Base-by-base conservation (phyloP, 2,329 filamentous ascomycete species). In the Zymoseptoria pseudotritici region DNA sequence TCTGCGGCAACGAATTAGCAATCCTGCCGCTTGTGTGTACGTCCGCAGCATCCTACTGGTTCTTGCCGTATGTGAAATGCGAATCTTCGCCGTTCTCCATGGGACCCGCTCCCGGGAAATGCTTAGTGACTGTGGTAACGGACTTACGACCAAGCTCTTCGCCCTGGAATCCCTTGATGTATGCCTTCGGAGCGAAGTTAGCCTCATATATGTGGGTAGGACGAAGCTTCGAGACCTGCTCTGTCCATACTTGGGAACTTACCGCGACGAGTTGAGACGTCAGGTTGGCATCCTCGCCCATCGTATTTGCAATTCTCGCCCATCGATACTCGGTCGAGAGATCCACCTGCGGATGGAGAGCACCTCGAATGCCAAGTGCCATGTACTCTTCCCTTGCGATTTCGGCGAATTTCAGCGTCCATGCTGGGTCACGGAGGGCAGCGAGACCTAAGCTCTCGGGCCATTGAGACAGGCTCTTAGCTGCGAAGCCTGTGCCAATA, bases 51-150 rank as follows among this genome's bases (percentile, higher is more conserved):
- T 51, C 59, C 31, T 26, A 61, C 60, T 76, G 72, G 57, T 82
- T 80, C 66, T 80, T 80, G 31, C 81, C 81, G 58, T 82, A 82
- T 0, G 69, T 68, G 61, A 82, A 83, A 58, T 83, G 81, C 17
- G 78, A 76, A 64, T 83, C 81, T 53, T 82, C 78, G 20, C 81
- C 81, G 53, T 79, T 70, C 59, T 79, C 70, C 65, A 78, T 74
- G 0, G 80, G 75, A 0, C 81, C 81, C 7, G 75, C 79, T 4
- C 81, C 81, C 0, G 80, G 80, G 64, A 83, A 83, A 62, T 83
- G 80, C 68, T 83, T 83, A 0, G 80, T 81, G 1, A 81, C 76
- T 0, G 80, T 79, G 1, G 75, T 76, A 3, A 82, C 76, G 1
- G 77, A 79, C 26, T 75, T 61, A 0, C 69, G 63, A 0, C 79